Percentiles rank a stretch among this genome's conserved stretches.
Conservation (phyloP, 129 eudicot species). For the Pittosporum tobira region DNA sequence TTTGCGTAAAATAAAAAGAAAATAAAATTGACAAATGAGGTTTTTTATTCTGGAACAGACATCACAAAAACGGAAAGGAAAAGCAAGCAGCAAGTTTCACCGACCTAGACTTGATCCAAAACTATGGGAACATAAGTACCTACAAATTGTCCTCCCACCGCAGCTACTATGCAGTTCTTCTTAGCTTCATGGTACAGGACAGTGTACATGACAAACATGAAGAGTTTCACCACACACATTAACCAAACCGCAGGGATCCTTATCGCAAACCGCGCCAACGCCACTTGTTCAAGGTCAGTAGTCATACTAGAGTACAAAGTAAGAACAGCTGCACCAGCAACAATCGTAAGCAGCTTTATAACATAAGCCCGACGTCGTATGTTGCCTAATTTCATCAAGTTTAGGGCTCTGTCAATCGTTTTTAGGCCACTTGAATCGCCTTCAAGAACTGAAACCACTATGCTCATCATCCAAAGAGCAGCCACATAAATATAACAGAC, state of each 20-base stretch:
- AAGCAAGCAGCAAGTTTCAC: too few relatives aligned
- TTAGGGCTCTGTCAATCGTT: constrained; percentile 23
- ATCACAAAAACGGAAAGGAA: too few relatives aligned
- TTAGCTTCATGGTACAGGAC: constrained; percentile 21
- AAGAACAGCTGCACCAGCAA: background rate
- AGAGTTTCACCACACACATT: constrained; percentile 10
- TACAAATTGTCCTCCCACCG: constrained; percentile 7
- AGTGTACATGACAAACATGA: constrained; percentile 20
- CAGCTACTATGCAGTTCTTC: constrained; percentile 9
- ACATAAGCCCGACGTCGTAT: constrained; percentile 9
- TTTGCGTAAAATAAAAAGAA: too few relatives aligned
- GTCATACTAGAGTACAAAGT: background rate
- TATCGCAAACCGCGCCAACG: background rate
- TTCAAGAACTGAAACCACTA: constrained; percentile 26
- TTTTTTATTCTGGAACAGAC: too few relatives aligned
- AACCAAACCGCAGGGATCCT: constrained; percentile 6
- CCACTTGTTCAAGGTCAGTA: constrained; percentile 6
- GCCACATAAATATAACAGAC: constrained; percentile 8
- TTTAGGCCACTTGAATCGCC: constrained; percentile 19
- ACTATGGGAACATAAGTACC: constrained; percentile 17
- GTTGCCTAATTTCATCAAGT: constrained; percentile 15
- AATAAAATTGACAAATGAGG: too few relatives aligned
- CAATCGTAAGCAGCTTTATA: constrained; percentile 11
- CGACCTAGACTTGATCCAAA: too few relatives aligned
- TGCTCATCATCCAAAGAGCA: constrained; percentile 18